phyloP scores from a whole-genome alignment of 768 basidiomycete genomes.

The Boletales sp. region DNA sequence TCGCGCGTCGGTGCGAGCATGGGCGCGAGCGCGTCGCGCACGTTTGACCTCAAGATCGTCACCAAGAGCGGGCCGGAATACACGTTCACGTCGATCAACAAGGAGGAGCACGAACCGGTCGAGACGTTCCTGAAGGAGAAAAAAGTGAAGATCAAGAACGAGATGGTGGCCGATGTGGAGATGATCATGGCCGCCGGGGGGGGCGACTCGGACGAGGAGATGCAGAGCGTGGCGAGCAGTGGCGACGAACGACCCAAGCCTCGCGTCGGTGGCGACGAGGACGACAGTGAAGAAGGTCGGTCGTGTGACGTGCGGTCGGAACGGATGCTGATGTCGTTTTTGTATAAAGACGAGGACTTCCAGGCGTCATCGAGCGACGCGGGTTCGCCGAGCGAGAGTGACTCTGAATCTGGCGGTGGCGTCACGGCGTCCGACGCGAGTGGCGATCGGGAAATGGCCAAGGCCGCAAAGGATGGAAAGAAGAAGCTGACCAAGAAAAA shows the following conservation, averaged over 20 bases:
- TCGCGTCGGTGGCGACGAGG: constrained; percentile 51
- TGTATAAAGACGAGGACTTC: constrained; percentile 85
- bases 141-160: constrained; percentile 92
- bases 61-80: constrained; percentile 82
- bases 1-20: constrained; percentile 89
- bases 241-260: constrained; percentile 58
- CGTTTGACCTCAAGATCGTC: constrained; percentile 90
- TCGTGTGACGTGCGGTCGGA: background rate
- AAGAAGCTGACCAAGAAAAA: constrained; percentile 41
- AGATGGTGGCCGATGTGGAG: constrained; percentile 88
- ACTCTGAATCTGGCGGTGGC: constrained; percentile 60
- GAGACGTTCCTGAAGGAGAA: constrained; percentile 85
- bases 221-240: constrained; percentile 76
- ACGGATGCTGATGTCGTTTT: background rate
- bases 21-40: constrained; percentile 78
- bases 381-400: constrained; percentile 82
- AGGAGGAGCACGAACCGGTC: constrained; percentile 88
- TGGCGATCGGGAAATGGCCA: constrained; percentile 66
- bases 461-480: constrained; percentile 33
- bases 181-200: constrained; percentile 62
- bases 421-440: constrained; percentile 83
- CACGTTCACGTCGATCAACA: constrained; percentile 90
- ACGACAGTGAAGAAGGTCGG: constrained; percentile 74
- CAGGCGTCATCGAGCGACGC: constrained; percentile 76
- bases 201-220: constrained; percentile 75